Evolutionary conservation across 768 basidiomycete genomes (phyloP), one percentile per base, ranked within the genome.

Genomic region (Pleurotus djamor): DNA sequence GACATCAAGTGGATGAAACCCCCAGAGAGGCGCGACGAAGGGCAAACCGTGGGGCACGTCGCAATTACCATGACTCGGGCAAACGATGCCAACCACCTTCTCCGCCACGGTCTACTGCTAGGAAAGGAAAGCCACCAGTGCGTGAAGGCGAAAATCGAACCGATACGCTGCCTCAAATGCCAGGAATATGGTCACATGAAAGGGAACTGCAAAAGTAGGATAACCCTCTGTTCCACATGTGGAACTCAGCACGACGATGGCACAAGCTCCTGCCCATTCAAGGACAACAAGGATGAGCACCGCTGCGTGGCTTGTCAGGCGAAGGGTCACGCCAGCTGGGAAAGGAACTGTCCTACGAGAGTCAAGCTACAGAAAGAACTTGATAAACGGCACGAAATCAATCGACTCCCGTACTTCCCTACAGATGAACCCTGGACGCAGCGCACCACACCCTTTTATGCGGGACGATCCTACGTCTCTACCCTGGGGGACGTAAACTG

Each of bases 361-460:
- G 7, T 35, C 12, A 52, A 52, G 14, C 28, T 35, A 5, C 52
- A 52, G 13, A 10, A 36, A n/a, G 4, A n/a, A 8, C 13, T 37
- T 4, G 35, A 52, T 4, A 36, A 52, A n/a, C 52, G 35, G 4
- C 10, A 35, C n/a, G 28, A 35, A 5, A 37, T 12, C 14, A 52
- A 52, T 16, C 21, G 33, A 7, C 28, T 34, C 5, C 52, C 52
- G 3, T 52, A 52, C 16, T 52, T 52, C 52, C 52, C 52, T 5
- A 52, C 52, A 52, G 52, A 52, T 2, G 52, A 52, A 36, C 52
- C 52, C 33, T 52, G 52, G 52, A 52, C 52, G 3, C 52, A 52
- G 4, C 8, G 17, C 14, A 9, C 9, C 0, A 34, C 12, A 5
- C 51, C 51, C 16, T 33, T 52, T 13, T 33, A 52, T 32, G 9